Evolutionary conservation across 129 eudicot species (phyloP).

Genomic region (Solidago caesia): DNA sequence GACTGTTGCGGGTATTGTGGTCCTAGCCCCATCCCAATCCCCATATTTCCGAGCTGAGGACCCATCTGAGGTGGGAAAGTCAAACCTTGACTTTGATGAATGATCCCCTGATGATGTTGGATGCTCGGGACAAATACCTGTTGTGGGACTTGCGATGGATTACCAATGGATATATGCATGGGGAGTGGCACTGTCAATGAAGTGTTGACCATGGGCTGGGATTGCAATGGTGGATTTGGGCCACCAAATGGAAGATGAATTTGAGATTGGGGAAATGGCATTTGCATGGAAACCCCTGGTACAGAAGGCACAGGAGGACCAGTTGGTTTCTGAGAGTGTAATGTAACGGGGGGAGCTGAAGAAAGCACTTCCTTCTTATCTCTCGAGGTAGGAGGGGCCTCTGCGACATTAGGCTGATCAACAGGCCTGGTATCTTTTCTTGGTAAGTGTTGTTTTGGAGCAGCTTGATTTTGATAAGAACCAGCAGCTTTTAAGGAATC

Average conservation of each 20-base stretch:
- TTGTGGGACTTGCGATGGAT: constrained; percentile 53
- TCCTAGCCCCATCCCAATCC: constrained; percentile 49
- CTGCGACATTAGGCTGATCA: constrained; percentile 44
- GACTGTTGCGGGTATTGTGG: constrained; percentile 72
- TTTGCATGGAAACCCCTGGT: constrained; percentile 52
- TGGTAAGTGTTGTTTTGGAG: constrained; percentile 56
- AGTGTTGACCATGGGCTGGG: constrained; percentile 60
- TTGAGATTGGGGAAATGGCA: constrained; percentile 62
- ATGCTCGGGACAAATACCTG: constrained; percentile 55
- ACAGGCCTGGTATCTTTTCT: constrained; percentile 41
- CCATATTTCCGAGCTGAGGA: constrained; percentile 61
- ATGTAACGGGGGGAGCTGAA: constrained; percentile 39
- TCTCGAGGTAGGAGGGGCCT: constrained; percentile 43
- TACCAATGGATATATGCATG: constrained; percentile 58
- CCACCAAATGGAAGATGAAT: constrained; percentile 67
- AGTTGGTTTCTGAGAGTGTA: constrained; percentile 56
- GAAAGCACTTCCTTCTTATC: constrained; percentile 48
- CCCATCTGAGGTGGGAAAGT: constrained; percentile 58
- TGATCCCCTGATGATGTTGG: constrained; percentile 76
- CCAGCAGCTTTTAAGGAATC: constrained; percentile 48
- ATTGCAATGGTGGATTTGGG: constrained; percentile 65
- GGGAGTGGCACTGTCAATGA: constrained; percentile 60
- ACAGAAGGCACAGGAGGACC: constrained; percentile 45
- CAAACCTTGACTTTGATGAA: constrained; percentile 73
- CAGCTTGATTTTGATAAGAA: constrained; percentile 43